phyloP scores from a whole-genome alignment of 2,329 filamentous ascomycete species.

The Neonectria punicea region DNA sequence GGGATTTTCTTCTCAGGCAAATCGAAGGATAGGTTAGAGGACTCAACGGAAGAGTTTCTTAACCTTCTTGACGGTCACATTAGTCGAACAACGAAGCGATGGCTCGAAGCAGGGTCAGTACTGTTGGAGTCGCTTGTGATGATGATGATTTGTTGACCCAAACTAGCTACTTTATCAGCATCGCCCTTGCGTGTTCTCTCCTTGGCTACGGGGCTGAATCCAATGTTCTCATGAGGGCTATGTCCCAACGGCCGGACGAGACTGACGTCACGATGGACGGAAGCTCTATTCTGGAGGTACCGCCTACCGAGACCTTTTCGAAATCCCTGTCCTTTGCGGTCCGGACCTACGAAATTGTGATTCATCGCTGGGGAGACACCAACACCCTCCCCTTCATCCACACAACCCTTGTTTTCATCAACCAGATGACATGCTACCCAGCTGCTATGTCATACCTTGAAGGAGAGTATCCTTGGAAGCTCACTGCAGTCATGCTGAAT shows the following conservation, averaged over 20 bases:
- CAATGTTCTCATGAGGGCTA: slow-evolving; percentile 58
- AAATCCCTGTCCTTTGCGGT: slow-evolving; percentile 55
- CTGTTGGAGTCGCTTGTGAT: background rate
- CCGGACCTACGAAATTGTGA: slow-evolving; percentile 57
- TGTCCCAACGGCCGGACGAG: slow-evolving; percentile 44
- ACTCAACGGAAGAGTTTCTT: slow-evolving; percentile 61
- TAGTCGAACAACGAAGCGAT: slow-evolving; percentile 58
- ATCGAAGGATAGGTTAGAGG: slow-evolving; percentile 57
- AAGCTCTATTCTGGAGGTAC: slow-evolving; percentile 36
- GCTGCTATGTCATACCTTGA: slow-evolving; percentile 58
- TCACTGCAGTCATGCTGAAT: slow-evolving; percentile 53
- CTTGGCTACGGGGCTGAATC: slow-evolving; percentile 51
- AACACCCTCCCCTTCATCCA: slow-evolving; percentile 73
- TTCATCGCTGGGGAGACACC: slow-evolving; percentile 64
- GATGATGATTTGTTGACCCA: slow-evolving; percentile 10
- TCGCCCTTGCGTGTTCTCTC: slow-evolving; percentile 46
- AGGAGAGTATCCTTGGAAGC: slow-evolving; percentile 62
- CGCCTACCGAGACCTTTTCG: slow-evolving; percentile 43
- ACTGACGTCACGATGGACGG: slow-evolving; percentile 41
- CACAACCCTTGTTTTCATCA: slow-evolving; percentile 68
- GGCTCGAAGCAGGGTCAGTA: slow-evolving; percentile 60
- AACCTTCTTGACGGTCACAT: slow-evolving; percentile 67
- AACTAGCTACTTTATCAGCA: slow-evolving; percentile 47
- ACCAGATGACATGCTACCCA: slow-evolving; percentile 54
- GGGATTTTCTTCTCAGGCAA: slow-evolving; percentile 70